Evolutionary conservation across 164 flowering plant species (phyloP), one percentile per base, ranked within the genome.

Genomic region (Vitis cinerea): DNA sequence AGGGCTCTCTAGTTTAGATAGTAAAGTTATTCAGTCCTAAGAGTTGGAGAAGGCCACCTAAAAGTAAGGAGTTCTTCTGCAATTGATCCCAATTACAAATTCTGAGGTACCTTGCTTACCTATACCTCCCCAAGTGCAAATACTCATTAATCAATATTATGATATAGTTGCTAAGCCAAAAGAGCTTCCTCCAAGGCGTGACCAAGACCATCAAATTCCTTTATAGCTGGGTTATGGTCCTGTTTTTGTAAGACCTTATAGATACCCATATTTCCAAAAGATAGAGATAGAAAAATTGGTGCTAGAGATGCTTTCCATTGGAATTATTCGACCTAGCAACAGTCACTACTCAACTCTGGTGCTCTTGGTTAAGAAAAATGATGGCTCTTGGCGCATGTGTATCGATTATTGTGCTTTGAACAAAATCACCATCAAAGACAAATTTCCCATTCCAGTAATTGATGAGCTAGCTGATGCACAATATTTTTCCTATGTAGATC

Each of bases 371-470:
- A 48, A 63, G 47, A 63, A 63, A 27, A n/a, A 63, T 0, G 52
- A 63, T 16, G 52, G 65, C 0, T 16, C 1, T 0, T 16, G 52
- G 29, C 15, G 65, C 15, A 31, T 63, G 2, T 63, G 52, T 63
- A 23, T 63, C 1, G 53, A 63, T 16, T 63, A 47, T 2, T 9
- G 2, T 7, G 16, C 48, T 15, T 19, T 63, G 23, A 63, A 63
- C 17, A 14, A 47, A 4, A 15, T 53, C 48, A 65, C 68, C 1
- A 53, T 65, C 4, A 65, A 65, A 12, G 59, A 65, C 14, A 53
- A 65, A 23, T 53, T 53, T 50, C 59, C 59, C 2, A 65, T 53
- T 14, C 68, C 59, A 4, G 5, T 65, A 1, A 53, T 65, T 52
- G 27, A 23, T 23, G 27, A 51, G 37, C 6, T 53, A 2, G 8